These are phyloP conservation scores for Claviceps sp. DNA, from an alignment of 2,329 filamentous ascomycete species.

Conservation along the genomic window DNA sequence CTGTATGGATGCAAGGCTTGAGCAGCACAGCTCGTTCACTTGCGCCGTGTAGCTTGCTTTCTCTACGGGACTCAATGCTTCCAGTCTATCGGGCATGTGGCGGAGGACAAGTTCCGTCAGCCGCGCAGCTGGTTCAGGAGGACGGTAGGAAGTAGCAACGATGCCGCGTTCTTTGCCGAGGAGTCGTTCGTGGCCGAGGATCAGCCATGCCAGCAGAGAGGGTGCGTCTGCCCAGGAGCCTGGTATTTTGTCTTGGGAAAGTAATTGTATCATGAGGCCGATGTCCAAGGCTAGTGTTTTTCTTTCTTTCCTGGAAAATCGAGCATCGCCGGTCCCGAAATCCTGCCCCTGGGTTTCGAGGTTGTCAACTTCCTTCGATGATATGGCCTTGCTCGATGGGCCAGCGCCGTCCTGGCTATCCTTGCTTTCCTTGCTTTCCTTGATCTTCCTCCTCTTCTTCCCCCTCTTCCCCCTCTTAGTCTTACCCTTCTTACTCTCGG, in stretches of 20 bases:
- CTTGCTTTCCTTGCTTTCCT: neutral
- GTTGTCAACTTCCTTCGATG: neutral
- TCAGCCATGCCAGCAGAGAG: slow-evolving; percentile 7
- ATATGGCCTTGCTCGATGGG: neutral
- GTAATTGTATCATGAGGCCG: neutral
- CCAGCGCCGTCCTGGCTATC: neutral
- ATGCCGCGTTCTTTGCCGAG: neutral
- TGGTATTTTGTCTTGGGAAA: neutral
- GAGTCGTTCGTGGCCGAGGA: neutral
- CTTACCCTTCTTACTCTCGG: neutral
- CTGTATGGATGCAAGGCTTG: slow-evolving; percentile 1
- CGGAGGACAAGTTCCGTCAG: neutral
- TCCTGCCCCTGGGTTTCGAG: neutral
- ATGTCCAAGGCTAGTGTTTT: neutral
- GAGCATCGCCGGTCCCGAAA: neutral
- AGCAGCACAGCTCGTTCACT: slow-evolving; percentile 9
- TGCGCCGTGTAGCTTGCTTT: slow-evolving; percentile 13
- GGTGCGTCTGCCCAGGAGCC: neutral
- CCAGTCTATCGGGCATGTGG: neutral
- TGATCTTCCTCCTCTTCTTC: neutral
- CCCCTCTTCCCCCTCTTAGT: neutral
- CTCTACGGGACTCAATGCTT: neutral
- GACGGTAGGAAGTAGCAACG: no score
- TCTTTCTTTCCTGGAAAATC: neutral
- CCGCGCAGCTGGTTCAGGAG: neutral